These are phyloP conservation scores for Gonapodya prolifera DNA, from an alignment of 192 early-diverging fungal genomes.

Conservation along the genomic window DNA sequence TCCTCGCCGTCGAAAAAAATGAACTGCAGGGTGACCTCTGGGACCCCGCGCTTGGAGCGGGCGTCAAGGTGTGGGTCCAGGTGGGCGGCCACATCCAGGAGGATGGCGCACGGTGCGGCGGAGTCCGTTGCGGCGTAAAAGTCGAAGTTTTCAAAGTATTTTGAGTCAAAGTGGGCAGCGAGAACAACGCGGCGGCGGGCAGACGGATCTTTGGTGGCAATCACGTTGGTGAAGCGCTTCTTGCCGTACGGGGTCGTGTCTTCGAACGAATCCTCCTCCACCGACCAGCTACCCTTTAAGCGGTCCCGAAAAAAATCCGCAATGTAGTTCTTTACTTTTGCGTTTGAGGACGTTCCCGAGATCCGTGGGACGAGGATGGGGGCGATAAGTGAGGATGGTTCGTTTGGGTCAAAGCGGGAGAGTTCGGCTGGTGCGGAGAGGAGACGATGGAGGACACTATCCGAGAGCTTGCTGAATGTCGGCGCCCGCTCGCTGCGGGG, in stretches of 20 bases:
- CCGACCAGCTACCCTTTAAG: conserved; percentile 55
- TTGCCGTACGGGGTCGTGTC: conserved; percentile 63
- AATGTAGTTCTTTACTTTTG: conserved; percentile 56
- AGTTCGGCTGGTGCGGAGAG: neutral
- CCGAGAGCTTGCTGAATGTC: neutral
- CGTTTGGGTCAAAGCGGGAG: neutral
- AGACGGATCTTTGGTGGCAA: conserved; percentile 73
- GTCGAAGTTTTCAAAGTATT: conserved; percentile 45
- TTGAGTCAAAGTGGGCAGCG: conserved; percentile 90
- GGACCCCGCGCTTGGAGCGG: conserved; percentile 14
- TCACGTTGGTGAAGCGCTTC: conserved; percentile 71
- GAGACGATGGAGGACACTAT: neutral
- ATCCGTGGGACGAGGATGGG: conserved; percentile 71
- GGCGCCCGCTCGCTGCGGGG: neutral
- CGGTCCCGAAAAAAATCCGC: conserved; percentile 22
- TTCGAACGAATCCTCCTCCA: conserved; percentile 68
- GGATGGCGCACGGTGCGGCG: conserved; percentile 77
- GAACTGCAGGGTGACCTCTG: conserved; percentile 58
- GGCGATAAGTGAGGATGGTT: conserved; percentile 26
- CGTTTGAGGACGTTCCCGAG: conserved; percentile 59
- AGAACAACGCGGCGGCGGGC: conserved; percentile 62
- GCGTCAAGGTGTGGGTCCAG: conserved; percentile 48
- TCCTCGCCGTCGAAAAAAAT: conserved; percentile 98
- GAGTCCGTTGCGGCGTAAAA: conserved; percentile 89
- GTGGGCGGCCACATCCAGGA: conserved; percentile 67